Conservation (phyloP, 2,329 filamentous ascomycete species). For the Exophiala alcalophila region DNA sequence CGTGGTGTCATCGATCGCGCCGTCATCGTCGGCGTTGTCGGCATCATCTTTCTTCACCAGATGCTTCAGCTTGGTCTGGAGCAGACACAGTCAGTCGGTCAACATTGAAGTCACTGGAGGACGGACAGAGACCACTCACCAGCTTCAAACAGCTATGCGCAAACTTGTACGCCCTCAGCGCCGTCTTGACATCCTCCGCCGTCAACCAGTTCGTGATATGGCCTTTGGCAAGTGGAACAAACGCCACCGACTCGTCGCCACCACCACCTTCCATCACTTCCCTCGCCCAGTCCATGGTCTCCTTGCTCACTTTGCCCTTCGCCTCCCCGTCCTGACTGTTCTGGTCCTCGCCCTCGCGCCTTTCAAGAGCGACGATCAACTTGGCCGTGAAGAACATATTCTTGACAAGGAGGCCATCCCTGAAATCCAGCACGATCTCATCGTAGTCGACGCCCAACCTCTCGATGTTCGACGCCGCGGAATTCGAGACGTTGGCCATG, state of each 20-base stretch:
- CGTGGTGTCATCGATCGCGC: neutral
- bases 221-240: constrained; percentile 6
- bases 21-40: neutral
- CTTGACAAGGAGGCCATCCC: neutral
- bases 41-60: neutral
- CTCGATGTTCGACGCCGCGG: constrained; percentile 4
- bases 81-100: neutral
- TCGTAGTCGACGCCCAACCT: constrained; percentile 5
- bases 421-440: neutral
- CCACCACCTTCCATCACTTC: too few relatives aligned
- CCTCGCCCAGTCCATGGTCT: neutral
- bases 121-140: neutral
- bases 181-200: constrained; percentile 1
- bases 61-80: neutral
- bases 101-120: too few relatives aligned
- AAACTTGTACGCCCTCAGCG: constrained; percentile 5
- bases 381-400: neutral
- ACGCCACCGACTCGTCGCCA: neutral
- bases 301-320: constrained; percentile 5
- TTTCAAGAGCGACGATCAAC: neutral
- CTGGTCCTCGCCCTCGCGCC: too few relatives aligned
- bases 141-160: constrained; percentile 3
- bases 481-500: constrained; percentile 5
- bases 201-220: constrained; percentile 6
- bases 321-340: too few relatives aligned